These are phyloP conservation scores for Colletotrichum neosansevieriae DNA, from an alignment of 2,329 filamentous ascomycete species.

Conservation along the genomic window DNA sequence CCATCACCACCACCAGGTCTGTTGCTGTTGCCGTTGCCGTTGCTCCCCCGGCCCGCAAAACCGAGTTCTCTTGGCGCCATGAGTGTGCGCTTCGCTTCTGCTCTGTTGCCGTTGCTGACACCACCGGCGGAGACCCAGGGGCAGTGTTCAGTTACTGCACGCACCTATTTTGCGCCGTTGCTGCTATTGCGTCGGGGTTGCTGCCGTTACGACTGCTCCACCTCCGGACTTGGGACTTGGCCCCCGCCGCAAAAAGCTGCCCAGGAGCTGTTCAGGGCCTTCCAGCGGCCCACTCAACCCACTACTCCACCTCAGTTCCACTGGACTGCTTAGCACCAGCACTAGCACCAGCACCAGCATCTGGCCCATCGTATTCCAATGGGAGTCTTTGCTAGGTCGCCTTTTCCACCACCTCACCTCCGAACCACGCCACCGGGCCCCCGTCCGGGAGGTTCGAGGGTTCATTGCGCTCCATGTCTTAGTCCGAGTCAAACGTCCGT, in stretches of 20 bases:
- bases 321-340: conserved; percentile 8
- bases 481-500: conserved; percentile 37
- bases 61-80: conserved; percentile 8
- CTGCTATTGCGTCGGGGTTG: neutral
- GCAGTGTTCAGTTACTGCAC: conserved; percentile 20
- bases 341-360: conserved; percentile 5
- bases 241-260: too few relatives aligned
- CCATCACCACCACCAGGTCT: neutral
- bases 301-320: conserved; percentile 1
- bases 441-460: conserved; percentile 38
- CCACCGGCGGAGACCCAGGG: neutral
- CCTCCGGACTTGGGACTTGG: neutral
- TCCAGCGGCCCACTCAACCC: neutral
- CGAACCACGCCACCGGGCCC: conserved; percentile 39
- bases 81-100: conserved; percentile 14
- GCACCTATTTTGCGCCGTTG: conserved; percentile 4
- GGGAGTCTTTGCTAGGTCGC: neutral
- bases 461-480: conserved; percentile 36
- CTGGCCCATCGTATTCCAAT: neutral
- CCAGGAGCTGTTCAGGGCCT: conserved; percentile 1
- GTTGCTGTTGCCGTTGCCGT: neutral
- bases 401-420: conserved; percentile 28
- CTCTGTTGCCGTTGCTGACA: conserved; percentile 17
- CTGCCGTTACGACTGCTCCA: neutral
- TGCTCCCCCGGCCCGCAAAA: conserved; percentile 13